These are phyloP conservation scores for Termitomyces sp. DNA, from an alignment of 1,284 basidiomycete species.

Conservation along the genomic window DNA sequence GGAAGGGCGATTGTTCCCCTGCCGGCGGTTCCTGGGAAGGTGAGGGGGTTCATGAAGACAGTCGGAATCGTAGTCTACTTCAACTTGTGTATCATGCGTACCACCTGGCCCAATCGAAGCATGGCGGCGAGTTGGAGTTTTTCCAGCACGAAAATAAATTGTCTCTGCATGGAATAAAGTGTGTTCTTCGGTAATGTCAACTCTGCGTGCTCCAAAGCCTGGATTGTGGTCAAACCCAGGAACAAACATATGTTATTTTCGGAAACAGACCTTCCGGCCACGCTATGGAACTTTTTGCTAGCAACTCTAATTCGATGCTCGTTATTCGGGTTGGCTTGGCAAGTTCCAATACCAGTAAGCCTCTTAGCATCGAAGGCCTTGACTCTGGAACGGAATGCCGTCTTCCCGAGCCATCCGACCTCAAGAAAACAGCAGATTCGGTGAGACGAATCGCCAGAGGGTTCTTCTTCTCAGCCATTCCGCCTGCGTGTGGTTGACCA, in stretches of 20 bases:
- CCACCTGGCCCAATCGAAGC: conserved; percentile 80
- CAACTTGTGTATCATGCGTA: conserved; percentile 32
- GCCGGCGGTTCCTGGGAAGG: conserved; percentile 9
- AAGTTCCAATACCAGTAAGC: conserved; percentile 79
- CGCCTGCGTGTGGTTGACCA: background rate
- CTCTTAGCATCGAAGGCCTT: conserved; percentile 78
- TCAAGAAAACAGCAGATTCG: conserved; percentile 80
- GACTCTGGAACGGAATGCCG: conserved; percentile 41
- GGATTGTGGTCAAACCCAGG: background rate
- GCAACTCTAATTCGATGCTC: conserved; percentile 77
- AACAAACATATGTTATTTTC: background rate
- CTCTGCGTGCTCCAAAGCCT: conserved; percentile 75
- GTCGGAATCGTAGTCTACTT: conserved; percentile 23
- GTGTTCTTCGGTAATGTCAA: conserved; percentile 81
- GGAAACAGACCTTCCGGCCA: conserved; percentile 81
- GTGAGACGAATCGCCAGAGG: conserved; percentile 63
- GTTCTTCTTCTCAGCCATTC: conserved; percentile 30
- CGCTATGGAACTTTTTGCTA: conserved; percentile 58
- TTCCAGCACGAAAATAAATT: conserved; percentile 65
- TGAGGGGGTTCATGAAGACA: conserved; percentile 10
- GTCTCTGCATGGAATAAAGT: conserved; percentile 70
- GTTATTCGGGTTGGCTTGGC: conserved; percentile 83
- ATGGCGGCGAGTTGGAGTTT: conserved; percentile 42
- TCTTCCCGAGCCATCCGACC: conserved; percentile 48
- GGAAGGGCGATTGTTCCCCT: background rate